Evolutionary conservation across 2,329 filamentous ascomycete species (phyloP).

Genomic region (Colletotrichum tanaceti): DNA sequence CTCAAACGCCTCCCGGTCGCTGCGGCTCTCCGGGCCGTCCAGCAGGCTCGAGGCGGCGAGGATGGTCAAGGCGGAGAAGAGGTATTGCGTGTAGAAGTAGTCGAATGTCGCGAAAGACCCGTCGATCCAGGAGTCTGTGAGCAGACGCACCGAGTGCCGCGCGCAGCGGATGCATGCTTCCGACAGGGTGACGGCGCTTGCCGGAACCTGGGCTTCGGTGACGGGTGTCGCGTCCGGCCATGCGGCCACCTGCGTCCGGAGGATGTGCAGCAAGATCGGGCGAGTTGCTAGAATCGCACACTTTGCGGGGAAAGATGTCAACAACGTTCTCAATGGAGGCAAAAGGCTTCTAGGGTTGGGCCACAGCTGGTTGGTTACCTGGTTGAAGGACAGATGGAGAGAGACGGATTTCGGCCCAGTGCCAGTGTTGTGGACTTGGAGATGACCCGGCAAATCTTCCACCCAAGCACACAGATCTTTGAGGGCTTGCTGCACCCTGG

Average conservation of each 20-base stretch:
- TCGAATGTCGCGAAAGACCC: slow-evolving; percentile 60
- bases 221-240: slow-evolving; percentile 39
- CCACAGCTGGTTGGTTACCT: slow-evolving; percentile 40
- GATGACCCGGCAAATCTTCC: slow-evolving; percentile 47
- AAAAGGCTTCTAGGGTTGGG: background rate
- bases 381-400: slow-evolving; percentile 51
- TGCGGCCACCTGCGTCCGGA: slow-evolving; percentile 45
- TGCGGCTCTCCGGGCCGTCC: slow-evolving; percentile 44
- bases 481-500: slow-evolving; percentile 50
- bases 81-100: slow-evolving; percentile 58
- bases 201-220: slow-evolving; percentile 44
- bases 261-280: slow-evolving; percentile 50
- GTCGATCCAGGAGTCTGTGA: slow-evolving; percentile 58
- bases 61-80: slow-evolving; percentile 59
- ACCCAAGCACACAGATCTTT: slow-evolving; percentile 49
- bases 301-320: slow-evolving; percentile 41
- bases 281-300: slow-evolving; percentile 50
- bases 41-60: slow-evolving; percentile 57
- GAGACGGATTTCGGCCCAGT: slow-evolving; percentile 46
- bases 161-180: slow-evolving; percentile 60
- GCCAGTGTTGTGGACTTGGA: slow-evolving; percentile 46
- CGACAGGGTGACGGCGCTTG: slow-evolving; percentile 51
- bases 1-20: slow-evolving; percentile 55
- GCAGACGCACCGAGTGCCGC: slow-evolving; percentile 55
- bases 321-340: slow-evolving; percentile 11